Base-by-base conservation (phyloP, 2,329 filamentous ascomycete genomes). In the Nemania diffusa region DNA sequence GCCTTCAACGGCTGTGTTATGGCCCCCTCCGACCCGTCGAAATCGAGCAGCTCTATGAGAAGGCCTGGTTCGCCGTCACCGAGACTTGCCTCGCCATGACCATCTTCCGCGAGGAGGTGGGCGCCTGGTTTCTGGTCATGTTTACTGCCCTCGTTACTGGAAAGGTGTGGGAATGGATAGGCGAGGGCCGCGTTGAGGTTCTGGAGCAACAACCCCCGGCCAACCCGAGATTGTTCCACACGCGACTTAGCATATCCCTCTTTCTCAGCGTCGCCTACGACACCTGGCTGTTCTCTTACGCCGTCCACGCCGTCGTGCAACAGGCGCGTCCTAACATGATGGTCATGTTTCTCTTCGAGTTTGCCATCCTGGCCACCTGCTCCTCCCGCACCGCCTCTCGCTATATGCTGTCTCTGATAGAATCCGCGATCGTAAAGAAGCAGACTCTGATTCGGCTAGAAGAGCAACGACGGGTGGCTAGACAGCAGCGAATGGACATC, bases 341-440 rank as follows among this genome's bases (percentile, higher is more conserved):
- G 94, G 94, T 99, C 70, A 98, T 99, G 94, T 99, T 99, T 76
- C 89, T 97, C 5, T 99, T 99, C 74, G 96, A 99, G 79, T 98
- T 98, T 77, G 94, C 95, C 42, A 90, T 99, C 50, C 82, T 98
- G 67, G 86, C 89, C 2, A 91, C 97, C 9, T 90, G 90, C 58
- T 97, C 95, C 0, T 84, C 89, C 59, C 94, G 95, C 55, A 97
- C 94, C 0, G 86, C 88, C 1, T 84, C 89, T 62, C 90, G 94
- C 67, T 99, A 99, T 79, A 79, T 87, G 22, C 86, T 98, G 57
- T 92, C 91, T 3, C 80, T 97, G 50, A 83, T 90, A 8, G 96
- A 99, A 79, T 88, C 92, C 53, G 87, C 86, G 55, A 91, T 97
- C 58, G 86, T 92, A 62, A 88, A 88, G 75, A 85, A 87, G 64